Evolutionary conservation across 257 asterid genomes (phyloP).

Genomic region (Solanum tarijense): DNA sequence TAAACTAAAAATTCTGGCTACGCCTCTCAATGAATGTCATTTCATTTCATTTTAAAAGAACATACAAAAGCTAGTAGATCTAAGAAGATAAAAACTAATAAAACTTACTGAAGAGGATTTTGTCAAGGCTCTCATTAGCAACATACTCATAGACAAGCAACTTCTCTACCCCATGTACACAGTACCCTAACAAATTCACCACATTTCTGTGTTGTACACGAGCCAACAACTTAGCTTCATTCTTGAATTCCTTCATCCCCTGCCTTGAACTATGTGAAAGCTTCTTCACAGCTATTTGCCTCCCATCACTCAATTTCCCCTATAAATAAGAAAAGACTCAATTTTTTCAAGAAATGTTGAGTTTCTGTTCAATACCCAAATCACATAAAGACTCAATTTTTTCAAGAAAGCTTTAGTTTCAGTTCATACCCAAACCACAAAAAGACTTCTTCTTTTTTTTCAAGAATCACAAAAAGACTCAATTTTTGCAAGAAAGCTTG

Average conservation of each 20-base stretch:
- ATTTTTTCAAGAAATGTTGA: not conserved
- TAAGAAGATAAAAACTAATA: not conserved
- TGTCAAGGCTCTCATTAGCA: constrained; percentile 82
- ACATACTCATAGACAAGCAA: constrained; percentile 87
- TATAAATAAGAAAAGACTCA: not conserved
- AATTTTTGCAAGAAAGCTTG: not conserved
- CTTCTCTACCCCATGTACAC: constrained; percentile 53
- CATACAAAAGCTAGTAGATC: not conserved
- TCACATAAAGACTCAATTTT: not conserved
- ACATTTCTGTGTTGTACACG: constrained; percentile 88
- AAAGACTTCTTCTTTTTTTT: not conserved
- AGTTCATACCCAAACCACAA: not conserved
- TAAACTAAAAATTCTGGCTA: not conserved
- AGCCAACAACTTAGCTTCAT: constrained; percentile 77
- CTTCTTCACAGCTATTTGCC: constrained; percentile 81
- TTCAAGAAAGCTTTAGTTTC: too few species aligned
- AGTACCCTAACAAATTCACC: constrained; percentile 85
- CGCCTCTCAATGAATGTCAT: not conserved
- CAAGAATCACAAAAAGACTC: not conserved
- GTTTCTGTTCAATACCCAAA: not conserved
- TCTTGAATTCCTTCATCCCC: constrained; percentile 75
- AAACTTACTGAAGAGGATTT: constrained; percentile 80
- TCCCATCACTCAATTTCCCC: constrained; percentile 85
- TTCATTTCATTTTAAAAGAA: not conserved
- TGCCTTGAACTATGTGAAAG: constrained; percentile 65